Evolutionary conservation across 2,329 filamentous ascomycete species (phyloP), one percentile per base, ranked within the genome.

Genomic region (Diplodia mutila): DNA sequence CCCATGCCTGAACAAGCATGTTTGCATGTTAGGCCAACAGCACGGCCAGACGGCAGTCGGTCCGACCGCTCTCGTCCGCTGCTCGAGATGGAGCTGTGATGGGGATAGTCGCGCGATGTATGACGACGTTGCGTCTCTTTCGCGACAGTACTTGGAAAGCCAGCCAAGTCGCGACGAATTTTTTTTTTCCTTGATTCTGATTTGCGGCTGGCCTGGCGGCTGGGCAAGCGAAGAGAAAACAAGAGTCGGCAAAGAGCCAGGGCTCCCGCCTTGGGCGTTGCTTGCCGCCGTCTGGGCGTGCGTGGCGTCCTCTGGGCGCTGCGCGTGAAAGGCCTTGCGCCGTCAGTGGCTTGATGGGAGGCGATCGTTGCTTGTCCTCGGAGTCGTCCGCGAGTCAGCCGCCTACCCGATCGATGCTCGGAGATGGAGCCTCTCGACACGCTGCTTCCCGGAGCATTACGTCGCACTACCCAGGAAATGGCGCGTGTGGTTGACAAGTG

Each of bases 261-360:
- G 55, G 34, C 34, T 14, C 55, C 27, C 29, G n/a, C 29, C 46
- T 37, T 63, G 42, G 23, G 27, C 21, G 27, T 51, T 37, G 34
- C 59, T 63, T 63, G 59, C 57, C 57, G 57, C 57, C 14, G 16
- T 32, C 57, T 49, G 39, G 39, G 57, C 57, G 37, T 46, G 42
- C 42, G 42, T n/a, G 42, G 42, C 42, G 42, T 46, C 18, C 25
- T 48, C 57, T 49, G 39, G 39, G 57, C 57, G 37, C 39, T 42
- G 23, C 57, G 57, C 39, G 37, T 9, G 12, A n/a, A 25, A 23
- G 21, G 21, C 29, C 42, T 23, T 51, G 42, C 27, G 64, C 25
- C 64, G 64, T 66, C 64, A 65, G 63, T 55, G 63, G 63, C 63
- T 65, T 65, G 63, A 46, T 21, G 18, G 18, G 42, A 23, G 37